Base-by-base conservation (phyloP, 2,329 filamentous ascomycete species). In the Stylonectria norvegica region DNA sequence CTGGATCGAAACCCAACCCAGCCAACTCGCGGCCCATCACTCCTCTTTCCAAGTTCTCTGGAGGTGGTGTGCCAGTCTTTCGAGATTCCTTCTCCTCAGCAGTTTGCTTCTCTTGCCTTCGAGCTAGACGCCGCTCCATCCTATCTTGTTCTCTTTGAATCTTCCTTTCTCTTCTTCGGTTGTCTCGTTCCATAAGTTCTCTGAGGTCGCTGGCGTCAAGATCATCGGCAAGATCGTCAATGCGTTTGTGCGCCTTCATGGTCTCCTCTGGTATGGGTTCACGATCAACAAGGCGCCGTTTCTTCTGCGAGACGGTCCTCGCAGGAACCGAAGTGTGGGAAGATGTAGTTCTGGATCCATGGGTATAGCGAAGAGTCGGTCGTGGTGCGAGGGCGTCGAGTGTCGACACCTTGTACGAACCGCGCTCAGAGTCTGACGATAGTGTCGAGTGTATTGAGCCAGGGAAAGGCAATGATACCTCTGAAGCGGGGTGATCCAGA, bases 131-230 rank as follows among this genome's bases (percentile, higher is more conserved):
- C 38, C 76, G 75, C 50, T 85, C 80, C 17, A 83, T 66, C 48
- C 76, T 79, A 47, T 88, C 81, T 47, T 81, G 78, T 16, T 91
- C 84, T 25, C 75, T 74, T 42, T 77, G 71, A 38, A 76, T 78
- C 65, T 86, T 90, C 60, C 81, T 81, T 51, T 95, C 87, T 49
- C 78, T 81, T 42, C 93, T 78, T 55, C 90, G 79, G 50, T 83
- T 76, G 58, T 98, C 93, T 44, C 93, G 75, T 55, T 98, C 93
- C 78, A 98, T 85, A 20, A 97, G 72, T 59, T 95, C 86, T 43
- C 91, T 79, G 27, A 98, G 64, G 53, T 89, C 90, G 37, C 85
- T 80, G 4, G 93, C 86, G 64, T 89, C 88, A 39, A 98, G 73
- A 43, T 87, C 85, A 59, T 97, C 86, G 16, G 89, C 93, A 31